Conservation (phyloP, 352 stramenopile species). For the Pythium coloratum region DNA sequence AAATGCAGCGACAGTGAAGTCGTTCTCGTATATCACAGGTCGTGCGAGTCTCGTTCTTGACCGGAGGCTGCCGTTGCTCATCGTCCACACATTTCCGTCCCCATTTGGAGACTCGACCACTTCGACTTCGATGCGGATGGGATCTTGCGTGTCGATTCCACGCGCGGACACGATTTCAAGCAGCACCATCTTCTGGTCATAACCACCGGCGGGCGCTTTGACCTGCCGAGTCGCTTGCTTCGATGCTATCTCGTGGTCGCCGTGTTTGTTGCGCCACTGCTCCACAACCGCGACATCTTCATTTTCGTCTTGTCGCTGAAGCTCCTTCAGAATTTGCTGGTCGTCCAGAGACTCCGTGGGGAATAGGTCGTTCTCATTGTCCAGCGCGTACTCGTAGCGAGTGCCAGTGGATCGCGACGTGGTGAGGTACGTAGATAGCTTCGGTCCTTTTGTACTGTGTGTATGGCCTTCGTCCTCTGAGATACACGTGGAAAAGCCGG, state of each 20-base stretch:
- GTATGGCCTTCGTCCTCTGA: slow-evolving; percentile 40
- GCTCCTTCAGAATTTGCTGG: slow-evolving; percentile 38
- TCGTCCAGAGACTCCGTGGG: slow-evolving; percentile 41
- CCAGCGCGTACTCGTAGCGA: slow-evolving; percentile 58
- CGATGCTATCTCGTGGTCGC: not conserved
- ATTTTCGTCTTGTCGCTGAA: slow-evolving; percentile 46
- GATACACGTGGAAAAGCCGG: slow-evolving; percentile 52
- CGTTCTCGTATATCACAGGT: not conserved
- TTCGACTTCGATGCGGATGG: slow-evolving; percentile 13
- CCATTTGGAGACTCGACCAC: not conserved
- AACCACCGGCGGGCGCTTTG: not conserved
- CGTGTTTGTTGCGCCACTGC: slow-evolving; percentile 32
- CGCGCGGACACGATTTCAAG: slow-evolving; percentile 19
- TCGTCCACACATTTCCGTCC: not conserved
- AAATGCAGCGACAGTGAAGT: not conserved
- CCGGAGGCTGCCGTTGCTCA: not conserved
- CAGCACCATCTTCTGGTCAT: slow-evolving; percentile 20
- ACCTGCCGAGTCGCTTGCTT: slow-evolving; percentile 2
- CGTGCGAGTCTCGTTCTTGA: slow-evolving; percentile 7
- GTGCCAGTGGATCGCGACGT: slow-evolving; percentile 30
- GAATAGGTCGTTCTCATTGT: slow-evolving; percentile 60
- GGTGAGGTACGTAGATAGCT: slow-evolving; percentile 52
- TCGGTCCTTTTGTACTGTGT: slow-evolving; percentile 33
- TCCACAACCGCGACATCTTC: slow-evolving; percentile 31
- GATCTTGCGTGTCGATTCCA: not conserved